Evolutionary conservation across 106 monocot species (phyloP), one percentile per base, ranked within the genome.

Genomic region (Alisma plantagoaquatica): DNA sequence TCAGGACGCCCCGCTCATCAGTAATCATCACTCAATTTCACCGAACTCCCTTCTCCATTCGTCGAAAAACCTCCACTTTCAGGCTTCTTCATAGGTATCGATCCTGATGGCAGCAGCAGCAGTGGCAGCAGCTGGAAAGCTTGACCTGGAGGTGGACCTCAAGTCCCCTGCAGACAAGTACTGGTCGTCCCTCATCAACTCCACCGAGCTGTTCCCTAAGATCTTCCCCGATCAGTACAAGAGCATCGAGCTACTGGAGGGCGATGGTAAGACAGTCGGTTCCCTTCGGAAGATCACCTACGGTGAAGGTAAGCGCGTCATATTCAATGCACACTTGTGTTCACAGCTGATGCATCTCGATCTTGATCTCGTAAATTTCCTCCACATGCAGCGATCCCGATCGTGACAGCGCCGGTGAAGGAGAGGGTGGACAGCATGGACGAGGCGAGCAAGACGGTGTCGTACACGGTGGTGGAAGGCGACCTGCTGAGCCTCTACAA

Each of bases 221-320:
- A 53, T 79, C 57, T 79, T 87, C 52, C 82, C 87, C 4, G 33
- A 76, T 41, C 75, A 78, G 26, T 82, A 70, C 75, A 69, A 82
- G 78, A 78, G 73, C 73, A 82, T 87, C 35, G 69, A 78, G 53
- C 33, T 70, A 16, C 8, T 82, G 10, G 87, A 87, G 26, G 87
- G 82, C 28, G 82, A 87, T 12, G 82, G 87, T 22, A 69, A 75
- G 63, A 70, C 55, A 32, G 60, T 49, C 27, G 87, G 87, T 23
- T 61, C 87, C 15, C 41, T 87, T n/a, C 60, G 75, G 11, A 56
- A 63, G 10, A 17, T 87, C 20, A 60, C 47, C 4, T 82, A 66
- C 30, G 57, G 41, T 8, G 72, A 66, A 64, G 82, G 87, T 82
- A 42, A 11, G 0, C 4, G 26, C 11, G 3, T 23, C n/a, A n/a